These are phyloP conservation scores for Aspergillus caelatus DNA, from an alignment of 2,329 filamentous ascomycete genomes.

Conservation along the genomic window DNA sequence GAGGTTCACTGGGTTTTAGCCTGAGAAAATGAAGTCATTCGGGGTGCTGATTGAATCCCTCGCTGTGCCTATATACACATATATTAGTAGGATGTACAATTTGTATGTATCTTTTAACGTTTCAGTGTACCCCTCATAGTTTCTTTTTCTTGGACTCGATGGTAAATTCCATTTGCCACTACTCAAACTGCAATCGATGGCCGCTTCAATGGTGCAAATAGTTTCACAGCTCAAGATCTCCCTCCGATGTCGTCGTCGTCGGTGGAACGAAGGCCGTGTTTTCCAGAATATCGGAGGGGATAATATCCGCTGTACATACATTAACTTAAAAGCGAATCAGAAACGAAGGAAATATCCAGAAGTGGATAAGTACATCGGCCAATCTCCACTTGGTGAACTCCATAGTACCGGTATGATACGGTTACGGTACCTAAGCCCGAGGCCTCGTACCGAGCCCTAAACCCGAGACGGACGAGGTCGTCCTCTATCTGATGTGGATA, in stretches of 20 bases:
- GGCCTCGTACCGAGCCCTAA: background rate
- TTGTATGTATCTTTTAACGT: background rate
- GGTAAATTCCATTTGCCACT: background rate
- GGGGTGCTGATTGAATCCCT: background rate
- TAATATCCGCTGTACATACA: background rate
- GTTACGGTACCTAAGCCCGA: slow-evolving; percentile 3
- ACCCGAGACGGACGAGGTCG: background rate
- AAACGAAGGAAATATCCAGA: background rate
- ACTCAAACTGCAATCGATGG: background rate
- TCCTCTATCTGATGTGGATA: background rate
- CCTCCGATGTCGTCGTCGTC: background rate
- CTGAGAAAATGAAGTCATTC: background rate
- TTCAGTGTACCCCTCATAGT: background rate
- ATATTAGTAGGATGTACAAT: background rate
- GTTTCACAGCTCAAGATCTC: background rate
- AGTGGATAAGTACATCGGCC: background rate
- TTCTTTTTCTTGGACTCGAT: background rate
- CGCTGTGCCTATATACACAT: background rate
- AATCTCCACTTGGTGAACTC: background rate
- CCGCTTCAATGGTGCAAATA: background rate
- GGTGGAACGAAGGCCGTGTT: background rate
- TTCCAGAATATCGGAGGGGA: slow-evolving; percentile 5
- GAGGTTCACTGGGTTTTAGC: slow-evolving; percentile 1
- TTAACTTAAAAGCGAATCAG: background rate
- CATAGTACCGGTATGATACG: background rate